Evolutionary conservation across 768 basidiomycete genomes (phyloP).

Genomic region (Suillus alpinus): DNA sequence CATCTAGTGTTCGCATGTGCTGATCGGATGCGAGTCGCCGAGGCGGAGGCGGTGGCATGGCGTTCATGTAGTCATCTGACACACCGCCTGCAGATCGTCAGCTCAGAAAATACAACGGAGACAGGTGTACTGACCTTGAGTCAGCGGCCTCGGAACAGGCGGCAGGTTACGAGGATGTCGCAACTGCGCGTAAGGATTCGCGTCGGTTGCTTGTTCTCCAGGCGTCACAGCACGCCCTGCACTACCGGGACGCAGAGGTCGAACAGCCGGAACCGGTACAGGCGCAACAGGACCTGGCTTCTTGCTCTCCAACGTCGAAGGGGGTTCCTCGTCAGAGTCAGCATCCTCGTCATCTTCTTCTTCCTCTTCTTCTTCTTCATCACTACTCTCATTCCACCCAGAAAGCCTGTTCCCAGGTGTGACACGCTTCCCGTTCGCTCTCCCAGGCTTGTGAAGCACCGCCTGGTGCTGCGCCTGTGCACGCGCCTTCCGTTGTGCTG

Average conservation of each 20-base stretch:
- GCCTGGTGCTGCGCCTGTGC: constrained; percentile 79
- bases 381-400: constrained; percentile 69
- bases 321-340: constrained; percentile 54
- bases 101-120: constrained; percentile 9
- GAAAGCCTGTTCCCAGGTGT: constrained; percentile 41
- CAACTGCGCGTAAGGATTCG: constrained; percentile 43
- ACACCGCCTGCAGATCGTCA: constrained; percentile 29
- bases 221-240: constrained; percentile 25
- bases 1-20: constrained; percentile 55
- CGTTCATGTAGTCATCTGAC: constrained; percentile 44
- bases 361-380: constrained; percentile 82
- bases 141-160: constrained; percentile 51
- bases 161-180: constrained; percentile 65
- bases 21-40: constrained; percentile 56
- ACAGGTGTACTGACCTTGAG: constrained; percentile 39
- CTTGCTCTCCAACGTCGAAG: constrained; percentile 32
- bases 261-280: constrained; percentile 22
- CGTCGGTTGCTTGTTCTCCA: constrained; percentile 29
- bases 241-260: constrained; percentile 28
- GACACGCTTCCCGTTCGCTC: constrained; percentile 40
- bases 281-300: constrained; percentile 23
- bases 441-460: constrained; percentile 72
- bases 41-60: constrained; percentile 35
- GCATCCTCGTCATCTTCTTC: constrained; percentile 63
- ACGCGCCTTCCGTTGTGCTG: constrained; percentile 82